A percentile compares a stretch with the other conserved stretches of the same genome.
phyloP scores from a whole-genome alignment of 306 rosid genomes.

The Carpinus fangiana region DNA sequence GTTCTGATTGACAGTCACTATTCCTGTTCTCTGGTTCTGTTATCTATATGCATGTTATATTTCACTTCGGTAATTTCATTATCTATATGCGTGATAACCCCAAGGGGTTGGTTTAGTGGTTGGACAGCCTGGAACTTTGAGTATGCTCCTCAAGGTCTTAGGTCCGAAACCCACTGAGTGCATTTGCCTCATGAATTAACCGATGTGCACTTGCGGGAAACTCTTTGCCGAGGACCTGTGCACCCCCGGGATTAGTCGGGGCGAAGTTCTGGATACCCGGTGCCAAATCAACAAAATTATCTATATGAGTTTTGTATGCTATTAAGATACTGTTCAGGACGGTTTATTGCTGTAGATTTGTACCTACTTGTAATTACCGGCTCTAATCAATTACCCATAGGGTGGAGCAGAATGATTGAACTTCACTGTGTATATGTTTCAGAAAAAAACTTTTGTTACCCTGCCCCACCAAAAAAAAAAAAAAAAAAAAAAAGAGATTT shows the following conservation, averaged over 20 bases:
- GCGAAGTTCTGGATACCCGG: no score
- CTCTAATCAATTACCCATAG: neutral
- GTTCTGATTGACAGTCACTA: conserved; percentile 1
- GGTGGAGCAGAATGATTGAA: neutral
- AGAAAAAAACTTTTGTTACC: neutral
- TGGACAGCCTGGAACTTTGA: no score
- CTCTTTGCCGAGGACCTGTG: no score
- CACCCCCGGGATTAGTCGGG: no score
- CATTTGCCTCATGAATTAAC: no score
- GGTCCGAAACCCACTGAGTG: no score
- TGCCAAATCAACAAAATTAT: neutral
- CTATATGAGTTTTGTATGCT: neutral
- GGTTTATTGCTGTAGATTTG: neutral
- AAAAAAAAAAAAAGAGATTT: neutral
- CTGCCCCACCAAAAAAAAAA: neutral
- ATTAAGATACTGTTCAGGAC: neutral
- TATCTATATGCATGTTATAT: neutral
- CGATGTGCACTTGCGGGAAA: no score
- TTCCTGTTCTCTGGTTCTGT: neutral
- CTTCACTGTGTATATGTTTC: neutral
- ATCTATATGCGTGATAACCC: neutral
- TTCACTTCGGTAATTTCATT: neutral
- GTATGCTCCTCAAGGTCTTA: no score
- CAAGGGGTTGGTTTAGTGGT: no score
- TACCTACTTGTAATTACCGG: conserved; percentile 23